A percentile compares a stretch with the other conserved stretches of the same genome.
Conservation (phyloP, 2,329 filamentous ascomycete genomes). For the Arthrobotrys sinensis region DNA sequence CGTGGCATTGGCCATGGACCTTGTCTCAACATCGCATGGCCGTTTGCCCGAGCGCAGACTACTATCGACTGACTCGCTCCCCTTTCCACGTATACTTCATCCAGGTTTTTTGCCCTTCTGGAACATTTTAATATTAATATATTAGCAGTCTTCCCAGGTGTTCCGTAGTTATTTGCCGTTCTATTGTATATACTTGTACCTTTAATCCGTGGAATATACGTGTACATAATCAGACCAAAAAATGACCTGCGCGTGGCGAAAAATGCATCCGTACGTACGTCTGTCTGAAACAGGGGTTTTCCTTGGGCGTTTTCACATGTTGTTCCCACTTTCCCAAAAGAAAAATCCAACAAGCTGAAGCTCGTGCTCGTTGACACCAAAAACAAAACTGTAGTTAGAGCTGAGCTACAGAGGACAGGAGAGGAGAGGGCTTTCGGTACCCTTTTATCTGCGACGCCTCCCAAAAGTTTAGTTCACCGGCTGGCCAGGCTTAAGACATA, state of each 20-base stretch:
- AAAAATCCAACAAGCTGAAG: conserved; percentile 9
- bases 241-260: not conserved
- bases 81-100: not conserved
- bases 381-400: not conserved
- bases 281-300: conserved; percentile 16
- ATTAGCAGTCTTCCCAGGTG: not conserved
- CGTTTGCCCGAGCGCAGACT: conserved; percentile 24
- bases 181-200: too few species aligned
- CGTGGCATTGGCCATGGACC: not conserved
- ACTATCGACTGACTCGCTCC: conserved; percentile 34
- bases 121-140: not conserved
- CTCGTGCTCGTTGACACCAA: not conserved
- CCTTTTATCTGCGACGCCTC: conserved; percentile 14
- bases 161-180: too few species aligned
- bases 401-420: too few species aligned
- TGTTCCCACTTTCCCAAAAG: conserved; percentile 14
- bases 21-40: conserved; percentile 22
- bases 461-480: not conserved
- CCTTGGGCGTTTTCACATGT: conserved; percentile 17
- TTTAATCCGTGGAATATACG: too few species aligned
- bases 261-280: not conserved
- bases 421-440: conserved; percentile 7
- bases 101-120: not conserved
- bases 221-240: not conserved
- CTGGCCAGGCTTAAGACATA: not conserved